phyloP scores from a whole-genome alignment of 768 basidiomycete species.

The Ramaria sp. region DNA sequence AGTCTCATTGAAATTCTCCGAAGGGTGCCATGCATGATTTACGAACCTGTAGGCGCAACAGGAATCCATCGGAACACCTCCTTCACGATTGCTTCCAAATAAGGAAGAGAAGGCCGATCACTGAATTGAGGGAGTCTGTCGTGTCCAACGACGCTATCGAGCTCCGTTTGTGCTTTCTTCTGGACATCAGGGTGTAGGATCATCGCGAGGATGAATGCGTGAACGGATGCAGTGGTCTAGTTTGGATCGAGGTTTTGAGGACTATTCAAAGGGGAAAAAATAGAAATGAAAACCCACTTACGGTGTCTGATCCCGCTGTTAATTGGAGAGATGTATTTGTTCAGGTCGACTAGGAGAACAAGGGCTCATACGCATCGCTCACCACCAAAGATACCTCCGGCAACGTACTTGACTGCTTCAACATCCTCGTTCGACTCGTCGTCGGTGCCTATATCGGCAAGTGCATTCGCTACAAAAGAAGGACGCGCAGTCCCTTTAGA shows the following conservation, averaged over 20 bases:
- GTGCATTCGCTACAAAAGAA: neutral
- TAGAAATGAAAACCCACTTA: neutral
- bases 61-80: constrained; percentile 1
- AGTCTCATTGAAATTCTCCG: neutral
- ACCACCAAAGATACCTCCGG: constrained; percentile 39
- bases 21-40: neutral
- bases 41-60: neutral
- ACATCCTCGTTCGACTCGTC: constrained; percentile 17
- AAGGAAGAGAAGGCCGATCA: neutral
- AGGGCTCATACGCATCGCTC: constrained; percentile 9
- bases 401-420: constrained; percentile 25
- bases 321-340: neutral
- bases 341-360: neutral
- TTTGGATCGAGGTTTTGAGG: too few relatives aligned
- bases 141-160: constrained; percentile 4
- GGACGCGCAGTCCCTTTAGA: neutral
- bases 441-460: neutral
- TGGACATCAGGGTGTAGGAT: constrained; percentile 9
- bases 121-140: neutral
- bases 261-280: neutral
- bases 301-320: constrained; percentile 30
- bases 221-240: constrained; percentile 6
- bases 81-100: constrained; percentile 4
- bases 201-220: constrained; percentile 11
- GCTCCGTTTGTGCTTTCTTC: constrained; percentile 9